These are phyloP conservation scores for Apiospora pterosperma DNA, from an alignment of 2,329 filamentous ascomycete species.

Conservation along the genomic window DNA sequence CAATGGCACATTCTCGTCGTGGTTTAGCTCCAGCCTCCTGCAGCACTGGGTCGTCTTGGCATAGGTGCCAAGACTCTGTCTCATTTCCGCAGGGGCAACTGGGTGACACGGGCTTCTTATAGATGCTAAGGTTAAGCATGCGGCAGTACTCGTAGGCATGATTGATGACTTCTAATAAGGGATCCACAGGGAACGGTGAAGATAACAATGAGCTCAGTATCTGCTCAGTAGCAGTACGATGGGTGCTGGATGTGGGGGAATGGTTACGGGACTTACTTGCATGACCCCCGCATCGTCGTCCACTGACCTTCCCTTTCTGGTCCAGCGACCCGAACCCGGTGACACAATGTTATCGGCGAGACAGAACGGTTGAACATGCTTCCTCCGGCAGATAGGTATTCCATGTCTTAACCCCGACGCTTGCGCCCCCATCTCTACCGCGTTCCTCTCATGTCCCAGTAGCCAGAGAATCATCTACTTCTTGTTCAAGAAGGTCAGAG, in stretches of 20 bases:
- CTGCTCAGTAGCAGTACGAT: too few relatives aligned
- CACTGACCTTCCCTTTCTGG: background rate
- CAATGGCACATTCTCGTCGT: constrained; percentile 28
- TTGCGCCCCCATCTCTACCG: too few relatives aligned
- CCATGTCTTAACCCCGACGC: too few relatives aligned
- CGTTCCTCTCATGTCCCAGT: too few relatives aligned
- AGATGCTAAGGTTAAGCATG: background rate
- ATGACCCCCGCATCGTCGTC: background rate
- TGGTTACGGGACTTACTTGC: background rate
- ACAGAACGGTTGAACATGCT: background rate
- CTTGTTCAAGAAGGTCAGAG: background rate
- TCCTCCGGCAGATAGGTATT: too few relatives aligned
- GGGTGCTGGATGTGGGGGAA: background rate
- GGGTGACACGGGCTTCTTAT: background rate
- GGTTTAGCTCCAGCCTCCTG: constrained; percentile 19
- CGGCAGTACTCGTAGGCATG: background rate
- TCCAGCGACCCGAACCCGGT: background rate
- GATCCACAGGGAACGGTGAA: background rate
- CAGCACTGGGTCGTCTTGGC: background rate
- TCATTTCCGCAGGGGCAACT: background rate
- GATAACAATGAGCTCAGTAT: background rate
- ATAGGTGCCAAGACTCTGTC: background rate
- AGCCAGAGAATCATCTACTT: too few relatives aligned
- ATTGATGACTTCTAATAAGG: too few relatives aligned
- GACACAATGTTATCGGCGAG: background rate